These are phyloP conservation scores for Leptosphaerulina australis DNA, from an alignment of 2,329 filamentous ascomycete species.

Conservation along the genomic window DNA sequence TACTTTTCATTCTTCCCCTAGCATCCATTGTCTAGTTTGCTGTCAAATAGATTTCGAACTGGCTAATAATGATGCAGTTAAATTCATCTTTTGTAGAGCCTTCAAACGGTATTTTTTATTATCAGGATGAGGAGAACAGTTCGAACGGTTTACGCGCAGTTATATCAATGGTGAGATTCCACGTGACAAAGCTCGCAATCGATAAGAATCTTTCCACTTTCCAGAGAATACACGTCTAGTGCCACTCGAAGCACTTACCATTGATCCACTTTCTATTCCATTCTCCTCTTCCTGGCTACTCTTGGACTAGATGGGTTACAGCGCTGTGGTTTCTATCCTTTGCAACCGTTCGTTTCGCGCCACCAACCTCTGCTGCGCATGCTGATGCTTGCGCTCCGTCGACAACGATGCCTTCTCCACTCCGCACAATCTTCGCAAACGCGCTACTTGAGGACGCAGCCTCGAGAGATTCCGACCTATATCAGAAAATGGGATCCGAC, in stretches of 20 bases:
- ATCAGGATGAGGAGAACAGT: too few species aligned
- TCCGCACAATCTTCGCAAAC: constrained; percentile 22
- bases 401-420: constrained; percentile 30
- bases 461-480: constrained; percentile 30
- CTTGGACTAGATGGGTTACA: constrained; percentile 1
- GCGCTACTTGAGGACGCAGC: constrained; percentile 35
- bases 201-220: constrained; percentile 2
- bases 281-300: neutral
- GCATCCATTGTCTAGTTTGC: too few species aligned
- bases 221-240: neutral
- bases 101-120: too few species aligned
- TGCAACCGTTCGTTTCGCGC: neutral
- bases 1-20: too few species aligned
- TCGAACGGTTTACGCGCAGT: too few species aligned
- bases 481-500: constrained; percentile 38
- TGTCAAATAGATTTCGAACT: too few species aligned
- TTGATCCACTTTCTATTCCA: neutral
- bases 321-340: neutral
- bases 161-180: too few species aligned
- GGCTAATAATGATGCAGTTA: too few species aligned
- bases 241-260: neutral
- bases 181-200: constrained; percentile 9
- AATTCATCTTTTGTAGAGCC: too few species aligned
- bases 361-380: constrained; percentile 1
- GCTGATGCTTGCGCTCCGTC: constrained; percentile 36